Conservation (phyloP, 306 rosid species). For the Potentilla sterilis region DNA sequence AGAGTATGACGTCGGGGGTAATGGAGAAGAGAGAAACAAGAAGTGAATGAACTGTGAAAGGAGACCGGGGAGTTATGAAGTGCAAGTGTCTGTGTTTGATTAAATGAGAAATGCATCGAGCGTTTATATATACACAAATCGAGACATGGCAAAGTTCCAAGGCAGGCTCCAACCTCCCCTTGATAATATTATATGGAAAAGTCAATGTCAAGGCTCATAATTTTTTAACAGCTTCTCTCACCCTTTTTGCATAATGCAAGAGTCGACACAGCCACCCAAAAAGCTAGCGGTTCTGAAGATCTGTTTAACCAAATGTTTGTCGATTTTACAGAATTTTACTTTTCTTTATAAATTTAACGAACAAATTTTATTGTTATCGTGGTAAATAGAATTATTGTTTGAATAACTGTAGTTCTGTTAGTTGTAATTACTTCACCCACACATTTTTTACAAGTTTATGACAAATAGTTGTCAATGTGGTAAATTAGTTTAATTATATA, state of each 20-base stretch:
- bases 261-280: neutral
- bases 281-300: neutral
- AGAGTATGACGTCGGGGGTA: neutral
- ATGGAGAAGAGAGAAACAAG: neutral
- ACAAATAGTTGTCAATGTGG: too few species aligned
- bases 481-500: too few species aligned
- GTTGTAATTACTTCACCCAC: too few species aligned
- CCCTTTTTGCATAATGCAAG: slow-evolving; percentile 11
- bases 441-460: too few species aligned
- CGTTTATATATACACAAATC: slow-evolving; percentile 17
- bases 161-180: neutral
- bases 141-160: neutral
- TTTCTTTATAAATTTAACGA: too few species aligned
- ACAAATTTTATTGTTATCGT: too few species aligned
- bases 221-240: neutral
- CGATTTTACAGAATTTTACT: too few species aligned
- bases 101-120: neutral
- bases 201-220: slow-evolving; percentile 31
- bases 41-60: neutral
- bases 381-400: too few species aligned
- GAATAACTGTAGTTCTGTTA: too few species aligned
- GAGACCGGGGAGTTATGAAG: neutral
- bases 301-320: neutral
- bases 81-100: neutral
- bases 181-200: neutral